Evolutionary conservation across 768 basidiomycete genomes (phyloP).

Genomic region (Rhizopogon vulgaris): DNA sequence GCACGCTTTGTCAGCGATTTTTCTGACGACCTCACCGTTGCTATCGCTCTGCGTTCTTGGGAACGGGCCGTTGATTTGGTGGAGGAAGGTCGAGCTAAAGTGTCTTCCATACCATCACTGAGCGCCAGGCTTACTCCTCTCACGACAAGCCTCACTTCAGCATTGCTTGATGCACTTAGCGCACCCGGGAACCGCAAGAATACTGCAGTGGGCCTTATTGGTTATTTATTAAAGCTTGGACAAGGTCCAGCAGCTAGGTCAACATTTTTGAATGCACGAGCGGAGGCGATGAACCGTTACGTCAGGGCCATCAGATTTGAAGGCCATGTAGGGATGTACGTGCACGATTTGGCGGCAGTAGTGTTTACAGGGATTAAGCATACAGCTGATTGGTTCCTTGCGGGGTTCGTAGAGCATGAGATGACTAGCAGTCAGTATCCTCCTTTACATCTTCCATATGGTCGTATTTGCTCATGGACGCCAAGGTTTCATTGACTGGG

Average conservation of each 20-base stretch:
- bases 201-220: slow-evolving; percentile 61
- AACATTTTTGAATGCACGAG: slow-evolving; percentile 77
- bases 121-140: slow-evolving; percentile 58
- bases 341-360: slow-evolving; percentile 83
- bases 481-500: slow-evolving; percentile 92
- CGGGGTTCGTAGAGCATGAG: slow-evolving; percentile 92
- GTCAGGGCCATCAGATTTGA: slow-evolving; percentile 88
- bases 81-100: slow-evolving; percentile 74
- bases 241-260: slow-evolving; percentile 74
- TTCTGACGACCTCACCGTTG: slow-evolving; percentile 85
- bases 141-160: slow-evolving; percentile 58
- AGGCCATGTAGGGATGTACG: slow-evolving; percentile 79
- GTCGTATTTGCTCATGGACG: background rate
- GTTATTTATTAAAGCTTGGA: slow-evolving; percentile 67
- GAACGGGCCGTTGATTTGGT: slow-evolving; percentile 78
- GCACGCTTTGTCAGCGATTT: slow-evolving; percentile 86
- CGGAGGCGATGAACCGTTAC: slow-evolving; percentile 65
- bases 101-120: slow-evolving; percentile 47
- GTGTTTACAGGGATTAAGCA: slow-evolving; percentile 94
- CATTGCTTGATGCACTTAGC: slow-evolving; percentile 70
- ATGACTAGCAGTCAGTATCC: slow-evolving; percentile 75
- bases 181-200: slow-evolving; percentile 74
- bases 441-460: background rate
- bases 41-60: slow-evolving; percentile 88
- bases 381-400: slow-evolving; percentile 96